phyloP scores from a whole-genome alignment of 2,329 filamentous ascomycete genomes.

The Didymella pinodella region DNA sequence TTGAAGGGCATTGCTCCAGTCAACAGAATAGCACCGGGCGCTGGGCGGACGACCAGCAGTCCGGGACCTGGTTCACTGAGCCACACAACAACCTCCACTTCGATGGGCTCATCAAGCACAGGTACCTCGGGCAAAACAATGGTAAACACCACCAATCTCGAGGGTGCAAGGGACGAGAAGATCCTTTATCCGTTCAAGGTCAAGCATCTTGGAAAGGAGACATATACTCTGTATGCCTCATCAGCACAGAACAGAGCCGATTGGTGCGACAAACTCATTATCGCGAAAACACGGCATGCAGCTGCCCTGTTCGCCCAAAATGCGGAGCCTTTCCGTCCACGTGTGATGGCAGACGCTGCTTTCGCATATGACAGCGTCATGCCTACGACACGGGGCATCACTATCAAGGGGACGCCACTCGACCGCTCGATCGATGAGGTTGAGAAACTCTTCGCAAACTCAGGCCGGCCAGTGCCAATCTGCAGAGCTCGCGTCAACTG shows the following conservation, averaged over 20 bases:
- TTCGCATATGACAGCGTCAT: slow-evolving; percentile 79
- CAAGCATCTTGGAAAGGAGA: slow-evolving; percentile 93
- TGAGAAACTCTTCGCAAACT: slow-evolving; percentile 72
- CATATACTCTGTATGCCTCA: slow-evolving; percentile 88
- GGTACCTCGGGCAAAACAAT: slow-evolving; percentile 62
- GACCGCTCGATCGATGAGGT: slow-evolving; percentile 90
- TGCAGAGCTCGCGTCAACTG: slow-evolving; percentile 91
- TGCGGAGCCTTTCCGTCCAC: slow-evolving; percentile 90
- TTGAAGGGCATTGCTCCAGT: slow-evolving; percentile 73
- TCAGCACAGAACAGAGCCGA: slow-evolving; percentile 77
- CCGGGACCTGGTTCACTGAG: slow-evolving; percentile 62
- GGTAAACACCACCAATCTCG: slow-evolving; percentile 58
- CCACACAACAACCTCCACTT: slow-evolving; percentile 73
- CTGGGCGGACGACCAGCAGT: slow-evolving; percentile 58
- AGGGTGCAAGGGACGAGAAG: slow-evolving; percentile 70
- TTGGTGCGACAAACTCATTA: slow-evolving; percentile 93
- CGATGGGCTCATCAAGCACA: slow-evolving; percentile 56
- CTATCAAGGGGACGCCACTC: slow-evolving; percentile 88
- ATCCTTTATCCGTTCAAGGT: slow-evolving; percentile 93
- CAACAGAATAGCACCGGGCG: slow-evolving; percentile 55
- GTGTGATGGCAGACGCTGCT: slow-evolving; percentile 89
- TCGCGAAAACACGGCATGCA: slow-evolving; percentile 93
- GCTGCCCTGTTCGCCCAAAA: slow-evolving; percentile 89
- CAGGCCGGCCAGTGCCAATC: slow-evolving; percentile 76
- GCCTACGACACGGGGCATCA: slow-evolving; percentile 66